phyloP scores from a whole-genome alignment of 176 grass and related monocot genomes.

The Oryza coarctata region DNA sequence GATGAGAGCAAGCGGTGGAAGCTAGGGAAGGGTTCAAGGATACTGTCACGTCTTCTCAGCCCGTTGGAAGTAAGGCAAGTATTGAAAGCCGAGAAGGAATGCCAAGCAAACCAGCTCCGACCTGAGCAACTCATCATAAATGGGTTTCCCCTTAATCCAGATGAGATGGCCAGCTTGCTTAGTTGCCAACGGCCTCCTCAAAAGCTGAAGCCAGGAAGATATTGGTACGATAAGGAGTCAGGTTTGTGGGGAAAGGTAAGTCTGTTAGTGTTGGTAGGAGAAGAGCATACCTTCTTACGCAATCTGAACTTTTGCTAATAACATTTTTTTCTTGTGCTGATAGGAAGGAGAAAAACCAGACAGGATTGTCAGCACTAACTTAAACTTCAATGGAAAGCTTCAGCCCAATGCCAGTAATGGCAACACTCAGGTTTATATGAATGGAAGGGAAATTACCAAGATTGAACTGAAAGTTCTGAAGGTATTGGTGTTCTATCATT shows the following conservation, averaged over 20 bases:
- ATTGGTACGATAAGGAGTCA: constrained; percentile 99
- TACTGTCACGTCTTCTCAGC: constrained; percentile 58
- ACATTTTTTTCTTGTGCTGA: not conserved
- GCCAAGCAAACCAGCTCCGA: constrained; percentile 85
- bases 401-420: constrained; percentile 76
- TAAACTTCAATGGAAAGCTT: constrained; percentile 89
- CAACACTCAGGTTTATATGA: constrained; percentile 82
- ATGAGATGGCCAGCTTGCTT: constrained; percentile 79
- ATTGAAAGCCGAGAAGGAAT: constrained; percentile 90
- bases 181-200: constrained; percentile 75
- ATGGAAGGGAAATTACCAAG: constrained; percentile 93
- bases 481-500: constrained; percentile 36
- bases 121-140: constrained; percentile 81
- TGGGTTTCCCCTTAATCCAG: constrained; percentile 49
- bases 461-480: constrained; percentile 67
- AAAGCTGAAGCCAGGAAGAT: constrained; percentile 89
- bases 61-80: constrained; percentile 90
- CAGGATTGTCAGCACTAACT: constrained; percentile 64
- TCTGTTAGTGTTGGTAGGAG: not conserved
- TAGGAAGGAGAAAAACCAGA: constrained; percentile 88
- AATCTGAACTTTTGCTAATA: not conserved
- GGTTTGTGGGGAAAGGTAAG: constrained; percentile 91
- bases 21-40: constrained; percentile 83
- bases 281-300: not conserved
- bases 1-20: constrained; percentile 72